Evolutionary conservation across 2,329 filamentous ascomycete species (phyloP).

Genomic region (Pyrenophora graminea): DNA sequence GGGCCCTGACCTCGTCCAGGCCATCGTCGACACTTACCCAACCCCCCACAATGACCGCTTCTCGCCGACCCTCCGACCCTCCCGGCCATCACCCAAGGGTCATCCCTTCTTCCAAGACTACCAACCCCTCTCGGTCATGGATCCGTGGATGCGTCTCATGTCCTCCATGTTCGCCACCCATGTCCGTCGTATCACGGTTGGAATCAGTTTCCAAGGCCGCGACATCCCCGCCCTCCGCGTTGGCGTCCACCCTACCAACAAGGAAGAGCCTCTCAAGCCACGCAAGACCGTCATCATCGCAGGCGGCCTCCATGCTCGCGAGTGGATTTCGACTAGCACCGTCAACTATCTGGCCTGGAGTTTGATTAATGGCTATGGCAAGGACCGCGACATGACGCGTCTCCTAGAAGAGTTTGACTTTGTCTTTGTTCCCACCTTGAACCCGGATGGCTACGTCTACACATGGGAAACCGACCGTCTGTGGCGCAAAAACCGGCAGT

Average conservation of each 20-base stretch:
- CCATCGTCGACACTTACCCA: slow-evolving; percentile 77
- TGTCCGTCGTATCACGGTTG: slow-evolving; percentile 73
- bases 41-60: slow-evolving; percentile 42
- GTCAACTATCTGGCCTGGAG: slow-evolving; percentile 90
- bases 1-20: slow-evolving; percentile 69
- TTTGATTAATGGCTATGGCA: slow-evolving; percentile 81
- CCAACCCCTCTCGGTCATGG: slow-evolving; percentile 80
- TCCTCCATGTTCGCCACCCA: slow-evolving; percentile 87
- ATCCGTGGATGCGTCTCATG: slow-evolving; percentile 90
- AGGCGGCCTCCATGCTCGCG: slow-evolving; percentile 87
- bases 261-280: slow-evolving; percentile 51
- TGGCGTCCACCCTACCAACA: slow-evolving; percentile 62
- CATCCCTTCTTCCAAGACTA: slow-evolving; percentile 87
- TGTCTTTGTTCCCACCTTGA: slow-evolving; percentile 83
- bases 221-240: slow-evolving; percentile 82
- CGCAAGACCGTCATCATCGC: slow-evolving; percentile 80
- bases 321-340: slow-evolving; percentile 94
- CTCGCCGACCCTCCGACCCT: slow-evolving; percentile 32
- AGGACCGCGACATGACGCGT: slow-evolving; percentile 70
- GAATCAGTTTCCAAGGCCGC: slow-evolving; percentile 84
- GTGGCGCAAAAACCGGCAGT: slow-evolving; percentile 92
- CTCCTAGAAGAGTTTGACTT: slow-evolving; percentile 85
- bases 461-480: slow-evolving; percentile 89
- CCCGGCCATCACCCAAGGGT: slow-evolving; percentile 53
- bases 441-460: slow-evolving; percentile 93